Percentiles rank a stretch among this genome's conserved stretches.
Evolutionary conservation across 1,139 yeast species (phyloP).

Genomic region (Lodderomyces margitis): DNA sequence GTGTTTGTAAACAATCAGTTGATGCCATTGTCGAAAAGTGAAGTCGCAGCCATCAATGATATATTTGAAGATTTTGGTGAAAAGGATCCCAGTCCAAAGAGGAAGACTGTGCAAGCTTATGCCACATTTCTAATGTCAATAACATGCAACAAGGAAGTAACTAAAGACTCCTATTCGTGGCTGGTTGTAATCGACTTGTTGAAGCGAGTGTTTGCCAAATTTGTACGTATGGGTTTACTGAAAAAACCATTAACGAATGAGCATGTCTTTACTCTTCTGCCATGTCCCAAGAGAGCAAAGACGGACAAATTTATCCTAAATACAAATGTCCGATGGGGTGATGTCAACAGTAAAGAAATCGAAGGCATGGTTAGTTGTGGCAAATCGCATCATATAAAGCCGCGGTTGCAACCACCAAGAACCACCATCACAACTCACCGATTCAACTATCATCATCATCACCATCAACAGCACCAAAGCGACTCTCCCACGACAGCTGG

Average conservation of each 20-base stretch:
- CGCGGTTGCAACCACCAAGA: not conserved
- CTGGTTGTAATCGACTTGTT: slow-evolving; percentile 29
- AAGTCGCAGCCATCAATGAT: slow-evolving; percentile 27
- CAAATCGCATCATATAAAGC: not conserved
- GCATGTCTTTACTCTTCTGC: slow-evolving; percentile 1
- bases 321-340: slow-evolving; percentile 11
- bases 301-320: slow-evolving; percentile 9
- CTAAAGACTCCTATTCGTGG: slow-evolving; percentile 26
- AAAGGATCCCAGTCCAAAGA: slow-evolving; percentile 6
- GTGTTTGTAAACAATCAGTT: slow-evolving; percentile 45
- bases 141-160: slow-evolving; percentile 30
- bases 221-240: slow-evolving; percentile 22
- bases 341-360: slow-evolving; percentile 9
- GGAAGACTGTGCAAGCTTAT: slow-evolving; percentile 14
- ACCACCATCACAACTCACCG: not conserved
- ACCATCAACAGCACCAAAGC: not conserved
- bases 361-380: slow-evolving; percentile 9
- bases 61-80: slow-evolving; percentile 20
- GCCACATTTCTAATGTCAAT: slow-evolving; percentile 42
- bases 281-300: slow-evolving; percentile 12
- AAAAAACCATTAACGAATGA: slow-evolving; percentile 6
- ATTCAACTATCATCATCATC: slow-evolving; percentile 5
- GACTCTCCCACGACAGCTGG: too few species aligned
- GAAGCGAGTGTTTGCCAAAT: slow-evolving; percentile 24
- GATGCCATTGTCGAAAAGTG: slow-evolving; percentile 19